phyloP scores from a whole-genome alignment of 139 green algal genomes.

The Chlorella sp. region DNA sequence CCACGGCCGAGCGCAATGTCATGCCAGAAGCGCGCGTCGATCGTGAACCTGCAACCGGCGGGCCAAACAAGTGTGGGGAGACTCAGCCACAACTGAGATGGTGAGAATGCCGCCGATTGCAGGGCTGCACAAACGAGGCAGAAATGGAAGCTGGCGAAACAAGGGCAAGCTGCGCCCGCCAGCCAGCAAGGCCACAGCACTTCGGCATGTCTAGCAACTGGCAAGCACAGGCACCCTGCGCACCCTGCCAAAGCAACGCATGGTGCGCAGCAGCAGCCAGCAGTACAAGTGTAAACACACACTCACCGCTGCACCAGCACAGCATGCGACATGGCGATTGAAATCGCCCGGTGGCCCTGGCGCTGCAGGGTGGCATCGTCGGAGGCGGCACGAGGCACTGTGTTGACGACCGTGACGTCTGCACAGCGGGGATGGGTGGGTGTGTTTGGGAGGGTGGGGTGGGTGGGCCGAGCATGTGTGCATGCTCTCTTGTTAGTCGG shows the following conservation, averaged over 20 bases:
- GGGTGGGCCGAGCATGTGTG: too few species aligned
- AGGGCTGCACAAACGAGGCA: too few species aligned
- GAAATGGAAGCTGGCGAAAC: too few species aligned
- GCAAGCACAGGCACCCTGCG: neutral
- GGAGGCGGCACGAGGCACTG: neutral
- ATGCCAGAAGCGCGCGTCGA: conserved; percentile 6
- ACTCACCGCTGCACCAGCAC: conserved; percentile 27
- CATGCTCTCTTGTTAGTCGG: too few species aligned
- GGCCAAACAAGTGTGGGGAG: too few species aligned
- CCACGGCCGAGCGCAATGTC: conserved; percentile 11
- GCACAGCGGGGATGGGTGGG: neutral
- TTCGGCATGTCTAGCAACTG: neutral
- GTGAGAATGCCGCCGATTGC: too few species aligned
- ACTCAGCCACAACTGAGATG: too few species aligned
- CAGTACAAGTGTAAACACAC: too few species aligned
- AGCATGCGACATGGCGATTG: neutral
- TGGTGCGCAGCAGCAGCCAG: too few species aligned
- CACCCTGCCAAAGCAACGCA: neutral
- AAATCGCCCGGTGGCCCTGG: conserved; percentile 5
- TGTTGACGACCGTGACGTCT: conserved; percentile 1
- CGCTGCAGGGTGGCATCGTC: neutral
- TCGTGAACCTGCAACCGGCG: neutral
- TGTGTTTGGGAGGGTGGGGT: too few species aligned
- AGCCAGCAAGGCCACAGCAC: too few species aligned
- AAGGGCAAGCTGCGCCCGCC: too few species aligned